phyloP scores from a whole-genome alignment of 192 early-diverging fungal genomes.

The Podila epigama region DNA sequence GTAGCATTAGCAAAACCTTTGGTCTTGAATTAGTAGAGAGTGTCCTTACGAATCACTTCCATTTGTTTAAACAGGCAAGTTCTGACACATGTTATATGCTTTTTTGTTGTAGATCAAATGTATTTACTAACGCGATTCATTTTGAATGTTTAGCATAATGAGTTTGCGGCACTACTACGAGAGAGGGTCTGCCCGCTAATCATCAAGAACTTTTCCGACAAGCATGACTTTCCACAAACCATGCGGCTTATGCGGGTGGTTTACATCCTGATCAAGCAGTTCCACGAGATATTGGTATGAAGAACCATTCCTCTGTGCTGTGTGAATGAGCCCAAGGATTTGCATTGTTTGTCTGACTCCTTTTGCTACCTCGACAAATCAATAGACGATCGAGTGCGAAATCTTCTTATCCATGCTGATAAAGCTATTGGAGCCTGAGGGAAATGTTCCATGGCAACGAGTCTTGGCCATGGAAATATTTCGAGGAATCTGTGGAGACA shows the following conservation, averaged over 20 bases:
- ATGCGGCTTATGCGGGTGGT: conserved; percentile 87
- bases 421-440: conserved; percentile 81
- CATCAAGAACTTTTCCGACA: conserved; percentile 94
- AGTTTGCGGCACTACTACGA: conserved; percentile 73
- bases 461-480: conserved; percentile 85
- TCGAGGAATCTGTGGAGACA: conserved; percentile 69
- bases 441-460: conserved; percentile 77
- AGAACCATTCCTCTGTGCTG: background rate
- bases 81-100: background rate
- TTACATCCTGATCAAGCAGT: conserved; percentile 80
- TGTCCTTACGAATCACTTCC: conserved; percentile 80
- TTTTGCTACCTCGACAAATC: too few relatives aligned
- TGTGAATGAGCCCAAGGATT: too few relatives aligned
- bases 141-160: conserved; percentile 62
- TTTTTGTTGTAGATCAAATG: background rate
- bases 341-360: too few relatives aligned
- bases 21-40: conserved; percentile 95
- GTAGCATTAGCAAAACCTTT: conserved; percentile 70
- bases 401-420: conserved; percentile 91
- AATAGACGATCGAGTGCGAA: conserved; percentile 90
- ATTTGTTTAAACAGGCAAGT: conserved; percentile 75
- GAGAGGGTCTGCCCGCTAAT: conserved; percentile 89
- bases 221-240: conserved; percentile 79
- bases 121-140: background rate
- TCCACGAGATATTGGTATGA: conserved; percentile 71